These are phyloP conservation scores for Eimeria acervulina DNA, from an alignment of 169 alveolate genomes.

Conservation along the genomic window DNA sequence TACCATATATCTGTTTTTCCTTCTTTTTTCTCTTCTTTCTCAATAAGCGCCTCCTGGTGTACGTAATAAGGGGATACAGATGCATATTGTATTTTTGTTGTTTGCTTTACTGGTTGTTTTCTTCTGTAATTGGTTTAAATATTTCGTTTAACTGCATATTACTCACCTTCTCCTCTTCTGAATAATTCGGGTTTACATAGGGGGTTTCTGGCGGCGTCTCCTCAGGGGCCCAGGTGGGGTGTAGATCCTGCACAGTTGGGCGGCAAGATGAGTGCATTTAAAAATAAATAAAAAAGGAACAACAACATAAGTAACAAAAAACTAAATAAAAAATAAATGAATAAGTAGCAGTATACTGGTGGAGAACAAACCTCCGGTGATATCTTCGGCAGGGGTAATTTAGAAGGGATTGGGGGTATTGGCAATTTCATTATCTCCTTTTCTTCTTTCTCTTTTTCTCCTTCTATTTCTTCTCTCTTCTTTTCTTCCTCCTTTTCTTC, in stretches of 20 bases:
- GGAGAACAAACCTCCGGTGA: neutral
- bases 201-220: neutral
- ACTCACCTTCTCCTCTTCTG: slow-evolving; percentile 12
- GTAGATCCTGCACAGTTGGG: slow-evolving; percentile 23
- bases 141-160: neutral
- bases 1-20: slow-evolving; percentile 21
- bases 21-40: slow-evolving; percentile 5
- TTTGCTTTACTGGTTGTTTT: neutral
- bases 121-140: neutral
- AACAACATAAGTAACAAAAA: neutral
- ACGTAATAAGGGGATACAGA: neutral
- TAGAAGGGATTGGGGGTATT: neutral
- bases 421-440: neutral
- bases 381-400: slow-evolving; percentile 8
- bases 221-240: slow-evolving; percentile 23
- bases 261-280: neutral
- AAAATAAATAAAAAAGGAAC: neutral
- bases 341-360: neutral
- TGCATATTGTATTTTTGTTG: too few species aligned
- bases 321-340: neutral
- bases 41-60: neutral
- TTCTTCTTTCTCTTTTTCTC: neutral
- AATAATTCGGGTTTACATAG: slow-evolving; percentile 33
- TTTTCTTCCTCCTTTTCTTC: neutral
- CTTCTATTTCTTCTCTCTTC: neutral